A percentile compares a stretch with the other conserved stretches of the same genome.
phyloP scores from a whole-genome alignment of 768 basidiomycete genomes.

The Dacryopinax primogenitus region DNA sequence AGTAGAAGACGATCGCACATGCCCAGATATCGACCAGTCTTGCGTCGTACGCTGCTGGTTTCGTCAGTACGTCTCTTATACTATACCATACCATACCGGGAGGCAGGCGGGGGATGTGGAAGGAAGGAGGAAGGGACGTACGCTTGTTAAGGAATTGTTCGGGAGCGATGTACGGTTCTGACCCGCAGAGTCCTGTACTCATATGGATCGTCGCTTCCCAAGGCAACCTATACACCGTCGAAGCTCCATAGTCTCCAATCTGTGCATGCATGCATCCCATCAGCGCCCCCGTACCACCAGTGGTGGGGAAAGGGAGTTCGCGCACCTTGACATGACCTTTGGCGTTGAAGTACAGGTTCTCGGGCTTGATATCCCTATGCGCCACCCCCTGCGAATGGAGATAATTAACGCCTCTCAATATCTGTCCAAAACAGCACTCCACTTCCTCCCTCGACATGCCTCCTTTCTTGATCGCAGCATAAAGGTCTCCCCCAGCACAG shows the following conservation, averaged over 20 bases:
- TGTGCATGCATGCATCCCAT: conserved; percentile 28
- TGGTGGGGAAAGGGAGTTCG: conserved; percentile 11
- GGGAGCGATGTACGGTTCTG: conserved; percentile 97
- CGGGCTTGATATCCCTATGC: conserved; percentile 95
- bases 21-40: conserved; percentile 98
- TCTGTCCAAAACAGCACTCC: conserved; percentile 97
- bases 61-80: background rate
- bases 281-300: conserved; percentile 16
- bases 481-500: conserved; percentile 94
- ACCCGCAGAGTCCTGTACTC: conserved; percentile 92
- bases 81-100: too few relatives aligned
- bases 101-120: too few relatives aligned
- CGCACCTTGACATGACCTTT: conserved; percentile 84
- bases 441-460: conserved; percentile 83
- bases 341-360: conserved; percentile 90
- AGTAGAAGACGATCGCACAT: conserved; percentile 93
- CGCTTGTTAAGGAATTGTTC: conserved; percentile 95
- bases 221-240: conserved; percentile 95
- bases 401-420: conserved; percentile 75
- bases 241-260: conserved; percentile 98
- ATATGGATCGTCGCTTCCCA: conserved; percentile 97
- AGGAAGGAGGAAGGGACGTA: conserved; percentile 37
- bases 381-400: conserved; percentile 94
- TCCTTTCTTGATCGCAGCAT: conserved; percentile 97
- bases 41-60: conserved; percentile 74